phyloP scores from a whole-genome alignment of 1,139 yeast species.

The Debaryomyces psychrophilus region DNA sequence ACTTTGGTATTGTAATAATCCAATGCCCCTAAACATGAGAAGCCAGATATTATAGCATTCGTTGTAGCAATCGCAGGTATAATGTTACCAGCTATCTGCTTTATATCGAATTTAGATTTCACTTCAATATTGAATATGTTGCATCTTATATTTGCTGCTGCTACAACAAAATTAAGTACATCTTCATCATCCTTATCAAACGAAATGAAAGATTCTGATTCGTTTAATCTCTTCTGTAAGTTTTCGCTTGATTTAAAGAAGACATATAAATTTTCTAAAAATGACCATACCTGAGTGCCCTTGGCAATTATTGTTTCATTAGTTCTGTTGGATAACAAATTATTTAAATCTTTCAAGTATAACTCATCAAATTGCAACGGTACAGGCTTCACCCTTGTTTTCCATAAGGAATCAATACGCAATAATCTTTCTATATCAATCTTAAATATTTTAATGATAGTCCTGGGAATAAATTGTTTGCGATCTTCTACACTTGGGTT shows the following conservation, averaged over 20 bases:
- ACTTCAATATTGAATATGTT: constrained; percentile 68
- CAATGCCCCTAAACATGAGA: constrained; percentile 74
- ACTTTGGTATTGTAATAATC: constrained; percentile 45
- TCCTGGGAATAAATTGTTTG: constrained; percentile 33
- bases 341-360: constrained; percentile 21
- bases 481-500: constrained; percentile 25
- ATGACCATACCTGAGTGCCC: constrained; percentile 68
- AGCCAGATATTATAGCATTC: constrained; percentile 92
- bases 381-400: constrained; percentile 63
- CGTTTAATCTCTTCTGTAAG: constrained; percentile 53
- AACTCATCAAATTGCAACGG: constrained; percentile 50
- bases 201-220: constrained; percentile 50
- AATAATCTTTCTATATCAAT: constrained; percentile 76
- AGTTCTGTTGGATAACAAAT: constrained; percentile 15
- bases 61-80: constrained; percentile 99
- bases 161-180: constrained; percentile 82
- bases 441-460: constrained; percentile 60
- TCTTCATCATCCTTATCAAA: constrained; percentile 97
- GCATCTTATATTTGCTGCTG: constrained; percentile 86
- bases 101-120: constrained; percentile 83
- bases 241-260: constrained; percentile 53
- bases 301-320: constrained; percentile 32
- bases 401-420: constrained; percentile 78
- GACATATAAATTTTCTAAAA: constrained; percentile 64
- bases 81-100: constrained; percentile 95